Percentiles rank a stretch among this genome's conserved stretches.
Conservation (phyloP, 768 basidiomycete species). For the Collybiopsis confluens region DNA sequence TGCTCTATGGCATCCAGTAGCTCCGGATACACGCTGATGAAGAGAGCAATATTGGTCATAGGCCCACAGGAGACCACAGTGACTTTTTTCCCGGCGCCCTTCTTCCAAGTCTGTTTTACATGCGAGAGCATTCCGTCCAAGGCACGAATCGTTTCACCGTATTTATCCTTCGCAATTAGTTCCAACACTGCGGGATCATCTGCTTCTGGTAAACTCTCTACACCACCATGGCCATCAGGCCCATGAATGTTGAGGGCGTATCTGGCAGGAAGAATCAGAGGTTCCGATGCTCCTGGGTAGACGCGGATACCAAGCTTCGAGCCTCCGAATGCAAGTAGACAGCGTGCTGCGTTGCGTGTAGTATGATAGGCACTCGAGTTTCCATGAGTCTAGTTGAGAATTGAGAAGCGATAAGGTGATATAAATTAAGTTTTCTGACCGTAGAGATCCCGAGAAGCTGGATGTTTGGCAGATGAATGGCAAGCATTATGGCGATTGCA, state of each 20-base stretch:
- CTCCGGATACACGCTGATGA: constrained; percentile 52
- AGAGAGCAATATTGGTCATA: constrained; percentile 78
- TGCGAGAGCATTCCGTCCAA: constrained; percentile 64
- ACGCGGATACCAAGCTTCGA: constrained; percentile 55
- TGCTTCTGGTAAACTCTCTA: constrained; percentile 63
- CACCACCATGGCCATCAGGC: constrained; percentile 76
- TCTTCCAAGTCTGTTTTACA: constrained; percentile 52
- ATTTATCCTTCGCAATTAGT: constrained; percentile 39
- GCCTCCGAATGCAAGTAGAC: constrained; percentile 64
- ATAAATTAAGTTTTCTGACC: constrained; percentile 31
- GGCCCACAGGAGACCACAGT: constrained; percentile 76
- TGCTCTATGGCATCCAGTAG: constrained; percentile 56
- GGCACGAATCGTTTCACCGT: constrained; percentile 46
- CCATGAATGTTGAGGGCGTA: constrained; percentile 83
- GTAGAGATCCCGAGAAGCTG: constrained; percentile 80
- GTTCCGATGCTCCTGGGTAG: constrained; percentile 65
- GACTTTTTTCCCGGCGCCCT: constrained; percentile 55
- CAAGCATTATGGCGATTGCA: constrained; percentile 78
- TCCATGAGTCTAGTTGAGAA: constrained; percentile 62
- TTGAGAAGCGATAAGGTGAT: too few relatives aligned
- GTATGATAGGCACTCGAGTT: constrained; percentile 65
- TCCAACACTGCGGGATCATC: constrained; percentile 45
- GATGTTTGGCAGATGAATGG: constrained; percentile 60
- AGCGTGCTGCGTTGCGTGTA: constrained; percentile 69
- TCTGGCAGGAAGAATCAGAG: constrained; percentile 56